phyloP scores from a whole-genome alignment of 2,329 filamentous ascomycete genomes.

The Westerdykella aurantiaca region DNA sequence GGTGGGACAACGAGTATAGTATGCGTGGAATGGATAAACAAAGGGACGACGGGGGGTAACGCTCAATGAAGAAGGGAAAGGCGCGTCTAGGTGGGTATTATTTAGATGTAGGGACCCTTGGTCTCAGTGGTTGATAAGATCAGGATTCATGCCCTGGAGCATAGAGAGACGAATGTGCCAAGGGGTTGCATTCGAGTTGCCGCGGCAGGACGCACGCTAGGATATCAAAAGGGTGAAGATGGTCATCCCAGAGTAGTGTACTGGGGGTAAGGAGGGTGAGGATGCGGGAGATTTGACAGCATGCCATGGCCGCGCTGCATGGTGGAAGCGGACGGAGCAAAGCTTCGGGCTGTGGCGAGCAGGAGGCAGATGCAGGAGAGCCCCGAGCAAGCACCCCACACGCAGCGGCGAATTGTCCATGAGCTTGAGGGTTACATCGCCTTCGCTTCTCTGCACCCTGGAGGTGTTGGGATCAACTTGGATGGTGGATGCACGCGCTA shows the following conservation, averaged over 20 bases:
- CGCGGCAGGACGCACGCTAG: constrained; percentile 30
- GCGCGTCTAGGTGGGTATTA: constrained; percentile 38
- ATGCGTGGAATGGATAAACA: constrained; percentile 31
- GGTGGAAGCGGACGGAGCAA: constrained; percentile 22
- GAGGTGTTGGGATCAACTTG: constrained; percentile 4
- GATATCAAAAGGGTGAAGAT: constrained; percentile 24
- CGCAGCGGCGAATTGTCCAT: constrained; percentile 29
- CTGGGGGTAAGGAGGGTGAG: constrained; percentile 18
- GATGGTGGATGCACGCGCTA: constrained; percentile 17
- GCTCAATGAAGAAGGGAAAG: constrained; percentile 35
- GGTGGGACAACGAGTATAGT: constrained; percentile 27
- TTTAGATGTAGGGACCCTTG: constrained; percentile 34
- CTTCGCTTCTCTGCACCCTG: constrained; percentile 16
- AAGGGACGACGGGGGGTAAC: constrained; percentile 28
- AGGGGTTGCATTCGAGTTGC: constrained; percentile 21
- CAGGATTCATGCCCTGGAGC: constrained; percentile 12
- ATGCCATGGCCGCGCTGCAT: constrained; percentile 13
- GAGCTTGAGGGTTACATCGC: constrained; percentile 35
- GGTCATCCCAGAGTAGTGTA: constrained; percentile 16
- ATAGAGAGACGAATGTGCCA: constrained; percentile 23
- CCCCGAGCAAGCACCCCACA: constrained; percentile 31
- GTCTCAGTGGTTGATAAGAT: constrained; percentile 35
- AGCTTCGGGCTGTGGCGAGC: constrained; percentile 31
- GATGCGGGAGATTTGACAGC: constrained; percentile 21
- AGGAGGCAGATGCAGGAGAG: constrained; percentile 10